These are phyloP conservation scores for Backusella westeae DNA, from an alignment of 192 early-diverging fungal genomes.

Conservation along the genomic window DNA sequence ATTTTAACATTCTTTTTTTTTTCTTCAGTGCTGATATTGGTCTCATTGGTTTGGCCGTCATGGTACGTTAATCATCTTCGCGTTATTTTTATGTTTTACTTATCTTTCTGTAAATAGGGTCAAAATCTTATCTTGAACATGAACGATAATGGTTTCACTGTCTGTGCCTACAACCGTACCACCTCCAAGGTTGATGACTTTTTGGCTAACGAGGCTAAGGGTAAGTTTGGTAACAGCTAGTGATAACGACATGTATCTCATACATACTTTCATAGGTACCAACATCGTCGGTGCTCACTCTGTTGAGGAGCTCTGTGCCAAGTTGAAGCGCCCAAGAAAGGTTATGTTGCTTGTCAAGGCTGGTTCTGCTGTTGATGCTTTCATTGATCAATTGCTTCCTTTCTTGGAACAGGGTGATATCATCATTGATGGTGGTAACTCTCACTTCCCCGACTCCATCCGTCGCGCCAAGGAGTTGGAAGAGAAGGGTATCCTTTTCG, in stretches of 20 bases:
- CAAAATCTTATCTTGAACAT: slow-evolving; percentile 99
- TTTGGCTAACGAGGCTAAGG: slow-evolving; percentile 96
- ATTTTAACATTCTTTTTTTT: neutral
- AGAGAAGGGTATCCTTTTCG: slow-evolving; percentile 89
- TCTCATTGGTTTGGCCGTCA: slow-evolving; percentile 98
- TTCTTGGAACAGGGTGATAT: slow-evolving; percentile 90
- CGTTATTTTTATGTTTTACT: neutral
- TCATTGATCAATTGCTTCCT: slow-evolving; percentile 88
- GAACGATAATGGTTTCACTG: slow-evolving; percentile 94
- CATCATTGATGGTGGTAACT: slow-evolving; percentile 99
- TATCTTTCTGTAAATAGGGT: slow-evolving; percentile 56
- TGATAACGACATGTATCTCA: neutral
- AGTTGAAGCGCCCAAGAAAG: slow-evolving; percentile 95
- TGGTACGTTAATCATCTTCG: slow-evolving; percentile 64
- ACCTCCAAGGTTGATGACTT: slow-evolving; percentile 93
- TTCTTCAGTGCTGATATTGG: slow-evolving; percentile 87
- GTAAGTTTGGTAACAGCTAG: slow-evolving; percentile 37
- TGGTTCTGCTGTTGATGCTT: slow-evolving; percentile 90
- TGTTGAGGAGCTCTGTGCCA: slow-evolving; percentile 90
- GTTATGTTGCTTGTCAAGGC: slow-evolving; percentile 99
- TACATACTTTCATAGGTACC: slow-evolving; percentile 57
- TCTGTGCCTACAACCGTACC: slow-evolving; percentile 97
- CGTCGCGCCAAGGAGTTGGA: slow-evolving; percentile 87
- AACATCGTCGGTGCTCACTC: slow-evolving; percentile 93
- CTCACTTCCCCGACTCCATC: slow-evolving; percentile 96